Conservation (phyloP, 257 asterid genomes). For the Voacanga thouarsii region DNA sequence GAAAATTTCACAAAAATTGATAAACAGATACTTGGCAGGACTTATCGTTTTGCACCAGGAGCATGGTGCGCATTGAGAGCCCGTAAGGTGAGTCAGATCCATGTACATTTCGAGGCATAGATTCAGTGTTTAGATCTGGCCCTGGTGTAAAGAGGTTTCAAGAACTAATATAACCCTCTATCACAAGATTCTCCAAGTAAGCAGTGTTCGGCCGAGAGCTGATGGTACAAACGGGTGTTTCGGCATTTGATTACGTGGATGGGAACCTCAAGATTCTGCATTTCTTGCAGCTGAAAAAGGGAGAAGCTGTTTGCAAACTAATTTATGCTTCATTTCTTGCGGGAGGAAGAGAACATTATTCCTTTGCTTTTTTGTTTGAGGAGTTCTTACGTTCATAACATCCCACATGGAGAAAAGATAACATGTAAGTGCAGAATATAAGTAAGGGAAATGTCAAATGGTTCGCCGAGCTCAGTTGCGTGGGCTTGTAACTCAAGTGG, state of each 20-base stretch:
- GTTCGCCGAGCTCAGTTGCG: constrained; percentile 8
- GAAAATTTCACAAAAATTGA: constrained; percentile 91
- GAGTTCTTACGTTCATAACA: background rate
- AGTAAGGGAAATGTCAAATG: rapidly evolving
- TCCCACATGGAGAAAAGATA: background rate
- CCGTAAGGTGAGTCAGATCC: constrained; percentile 65
- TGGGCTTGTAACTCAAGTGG: constrained; percentile 13
- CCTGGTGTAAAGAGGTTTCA: constrained; percentile 73
- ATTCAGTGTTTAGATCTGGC: constrained; percentile 68
- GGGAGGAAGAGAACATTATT: too few species aligned
- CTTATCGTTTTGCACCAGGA: constrained; percentile 66
- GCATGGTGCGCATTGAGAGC: constrained; percentile 88
- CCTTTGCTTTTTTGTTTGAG: too few species aligned
- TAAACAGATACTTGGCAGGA: constrained; percentile 65
- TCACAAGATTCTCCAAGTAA: constrained; percentile 58
- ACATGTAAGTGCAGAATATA: background rate
- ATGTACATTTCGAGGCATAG: constrained; percentile 65
- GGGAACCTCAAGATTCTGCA: background rate
- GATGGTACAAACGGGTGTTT: constrained; percentile 18
- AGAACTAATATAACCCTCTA: constrained; percentile 43
- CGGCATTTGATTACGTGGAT: background rate
- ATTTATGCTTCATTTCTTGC: background rate
- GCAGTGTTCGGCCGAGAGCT: constrained; percentile 48
- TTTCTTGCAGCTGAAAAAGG: background rate
- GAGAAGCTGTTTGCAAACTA: constrained; percentile 33